phyloP scores from a whole-genome alignment of 495 filamentous ascomycete genomes.

The Aspergillus heteromorphus region DNA sequence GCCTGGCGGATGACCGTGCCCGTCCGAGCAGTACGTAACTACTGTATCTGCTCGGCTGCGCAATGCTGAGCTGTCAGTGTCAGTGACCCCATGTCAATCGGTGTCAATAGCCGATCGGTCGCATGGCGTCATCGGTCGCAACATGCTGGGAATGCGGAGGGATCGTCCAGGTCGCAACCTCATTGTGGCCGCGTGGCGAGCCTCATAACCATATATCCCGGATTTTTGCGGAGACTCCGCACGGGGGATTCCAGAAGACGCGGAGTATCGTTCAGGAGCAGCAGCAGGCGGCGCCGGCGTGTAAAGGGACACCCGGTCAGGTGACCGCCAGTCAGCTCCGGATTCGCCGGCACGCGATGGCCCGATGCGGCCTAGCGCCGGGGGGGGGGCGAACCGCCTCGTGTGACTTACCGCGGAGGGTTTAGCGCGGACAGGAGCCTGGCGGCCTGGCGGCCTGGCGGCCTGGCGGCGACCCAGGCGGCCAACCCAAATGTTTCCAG shows the following conservation, averaged over 20 bases:
- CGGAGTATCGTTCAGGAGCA: constrained; percentile 1
- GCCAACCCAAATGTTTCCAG: neutral
- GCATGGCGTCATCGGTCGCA: neutral
- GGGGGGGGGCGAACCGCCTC: neutral
- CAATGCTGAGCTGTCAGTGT: too few relatives aligned
- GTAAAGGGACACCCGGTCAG: constrained; percentile 1
- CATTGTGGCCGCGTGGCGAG: neutral
- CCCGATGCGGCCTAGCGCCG: neutral
- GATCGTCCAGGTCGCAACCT: neutral
- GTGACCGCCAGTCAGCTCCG: neutral
- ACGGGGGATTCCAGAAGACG: neutral
- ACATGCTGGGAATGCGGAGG: neutral
- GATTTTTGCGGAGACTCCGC: constrained; percentile 1
- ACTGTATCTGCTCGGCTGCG: too few relatives aligned
- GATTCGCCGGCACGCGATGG: neutral
- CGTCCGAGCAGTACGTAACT: too few relatives aligned
- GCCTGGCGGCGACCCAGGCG: too few relatives aligned
- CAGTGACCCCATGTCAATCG: neutral
- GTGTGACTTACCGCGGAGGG: neutral
- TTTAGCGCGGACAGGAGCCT: neutral
- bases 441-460: too few relatives aligned
- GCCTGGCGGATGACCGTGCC: too few relatives aligned
- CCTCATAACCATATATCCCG: neutral
- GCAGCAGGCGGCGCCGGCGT: too few relatives aligned
- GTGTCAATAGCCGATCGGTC: neutral